Percentiles rank a stretch among this genome's conserved stretches.
These are phyloP conservation scores for Poronia punctata DNA, from an alignment of 495 filamentous ascomycete species.

Conservation along the genomic window DNA sequence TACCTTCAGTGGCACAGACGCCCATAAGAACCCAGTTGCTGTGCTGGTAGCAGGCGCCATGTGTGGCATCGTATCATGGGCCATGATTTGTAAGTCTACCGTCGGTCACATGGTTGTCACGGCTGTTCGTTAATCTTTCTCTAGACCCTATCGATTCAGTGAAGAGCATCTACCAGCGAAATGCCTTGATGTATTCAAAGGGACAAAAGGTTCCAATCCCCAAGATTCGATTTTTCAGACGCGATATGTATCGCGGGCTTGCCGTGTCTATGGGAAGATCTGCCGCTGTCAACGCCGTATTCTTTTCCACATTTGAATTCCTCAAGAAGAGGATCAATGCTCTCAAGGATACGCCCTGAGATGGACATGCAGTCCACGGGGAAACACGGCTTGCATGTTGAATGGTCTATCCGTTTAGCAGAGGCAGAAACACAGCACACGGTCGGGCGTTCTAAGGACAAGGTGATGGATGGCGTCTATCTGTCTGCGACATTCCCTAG, in stretches of 20 bases:
- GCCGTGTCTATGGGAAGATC: slow-evolving; percentile 75
- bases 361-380: neutral
- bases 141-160: slow-evolving; percentile 72
- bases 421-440: slow-evolving; percentile 4
- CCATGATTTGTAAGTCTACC: slow-evolving; percentile 52
- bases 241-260: slow-evolving; percentile 67
- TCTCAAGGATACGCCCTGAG: slow-evolving; percentile 33
- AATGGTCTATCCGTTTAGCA: neutral
- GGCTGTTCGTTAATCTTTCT: slow-evolving; percentile 35
- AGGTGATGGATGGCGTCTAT: slow-evolving; percentile 3
- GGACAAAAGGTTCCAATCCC: slow-evolving; percentile 52
- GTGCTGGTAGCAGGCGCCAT: slow-evolving; percentile 68
- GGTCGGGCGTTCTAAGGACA: slow-evolving; percentile 1
- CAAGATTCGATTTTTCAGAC: slow-evolving; percentile 65
- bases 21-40: slow-evolving; percentile 63
- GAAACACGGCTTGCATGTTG: neutral
- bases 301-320: slow-evolving; percentile 72
- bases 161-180: slow-evolving; percentile 76
- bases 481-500: slow-evolving; percentile 1
- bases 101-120: neutral
- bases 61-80: slow-evolving; percentile 77
- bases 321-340: slow-evolving; percentile 64
- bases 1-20: slow-evolving; percentile 58
- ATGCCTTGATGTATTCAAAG: slow-evolving; percentile 60
- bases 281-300: slow-evolving; percentile 66